These are phyloP conservation scores for Wickerhamiella sergipiensis DNA, from an alignment of 805 yeast species.

Conservation along the genomic window DNA sequence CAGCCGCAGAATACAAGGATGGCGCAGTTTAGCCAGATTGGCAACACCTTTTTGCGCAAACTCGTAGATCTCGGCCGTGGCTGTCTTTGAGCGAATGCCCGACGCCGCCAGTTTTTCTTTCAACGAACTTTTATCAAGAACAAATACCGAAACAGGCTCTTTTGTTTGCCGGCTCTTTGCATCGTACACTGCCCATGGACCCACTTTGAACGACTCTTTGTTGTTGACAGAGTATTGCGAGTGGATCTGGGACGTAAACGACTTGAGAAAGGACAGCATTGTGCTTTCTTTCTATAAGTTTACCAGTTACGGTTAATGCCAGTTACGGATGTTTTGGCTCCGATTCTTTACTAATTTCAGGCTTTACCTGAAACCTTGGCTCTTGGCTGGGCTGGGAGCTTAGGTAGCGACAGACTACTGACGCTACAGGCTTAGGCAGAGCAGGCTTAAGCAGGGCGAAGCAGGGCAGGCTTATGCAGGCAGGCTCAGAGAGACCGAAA, in stretches of 20 bases:
- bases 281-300: too few species aligned
- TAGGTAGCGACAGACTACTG: too few species aligned
- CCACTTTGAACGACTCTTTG: slow-evolving; percentile 57
- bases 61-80: slow-evolving; percentile 46
- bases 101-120: slow-evolving; percentile 41
- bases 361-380: too few species aligned
- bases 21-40: slow-evolving; percentile 68
- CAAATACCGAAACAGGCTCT: slow-evolving; percentile 58
- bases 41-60: slow-evolving; percentile 53
- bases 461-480: too few species aligned
- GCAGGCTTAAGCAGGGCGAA: too few species aligned
- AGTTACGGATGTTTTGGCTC: neutral
- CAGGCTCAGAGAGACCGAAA: too few species aligned
- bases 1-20: slow-evolving; percentile 73
- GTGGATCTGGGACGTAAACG: slow-evolving; percentile 20
- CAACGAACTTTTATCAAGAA: slow-evolving; percentile 68
- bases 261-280: slow-evolving; percentile 19
- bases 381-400: too few species aligned
- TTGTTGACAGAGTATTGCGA: slow-evolving; percentile 50
- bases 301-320: too few species aligned
- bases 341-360: neutral
- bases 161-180: slow-evolving; percentile 49
- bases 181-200: slow-evolving; percentile 75
- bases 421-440: too few species aligned
- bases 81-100: slow-evolving; percentile 31